Conservation (phyloP, 495 filamentous ascomycete genomes). For the Penicillium fimorum region DNA sequence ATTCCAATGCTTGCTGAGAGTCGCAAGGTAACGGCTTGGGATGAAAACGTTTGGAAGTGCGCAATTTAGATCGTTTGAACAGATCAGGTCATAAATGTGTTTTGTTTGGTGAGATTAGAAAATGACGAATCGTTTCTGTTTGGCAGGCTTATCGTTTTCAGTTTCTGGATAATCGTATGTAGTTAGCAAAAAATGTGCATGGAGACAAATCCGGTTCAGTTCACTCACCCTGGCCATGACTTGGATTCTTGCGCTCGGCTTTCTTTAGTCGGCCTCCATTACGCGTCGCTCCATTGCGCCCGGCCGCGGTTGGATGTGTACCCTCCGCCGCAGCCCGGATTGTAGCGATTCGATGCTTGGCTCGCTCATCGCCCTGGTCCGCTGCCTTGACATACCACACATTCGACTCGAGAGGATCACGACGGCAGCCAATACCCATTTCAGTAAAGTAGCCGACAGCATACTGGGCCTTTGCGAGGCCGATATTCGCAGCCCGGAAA, state of each 20-base stretch:
- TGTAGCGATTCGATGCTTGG: constrained; percentile 78
- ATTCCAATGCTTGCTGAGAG: neutral
- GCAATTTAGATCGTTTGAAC: neutral
- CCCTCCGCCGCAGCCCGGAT: constrained; percentile 86
- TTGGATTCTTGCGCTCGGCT: constrained; percentile 16
- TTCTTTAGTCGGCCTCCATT: constrained; percentile 12
- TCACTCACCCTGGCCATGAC: constrained; percentile 18
- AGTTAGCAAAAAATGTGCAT: neutral
- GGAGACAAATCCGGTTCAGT: neutral
- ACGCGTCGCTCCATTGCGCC: constrained; percentile 19
- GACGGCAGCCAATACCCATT: constrained; percentile 93
- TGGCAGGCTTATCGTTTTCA: constrained; percentile 23
- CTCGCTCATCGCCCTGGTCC: constrained; percentile 85
- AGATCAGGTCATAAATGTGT: neutral
- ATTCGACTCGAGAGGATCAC: constrained; percentile 91
- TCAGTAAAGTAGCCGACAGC: constrained; percentile 97
- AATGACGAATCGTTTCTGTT: constrained; percentile 37
- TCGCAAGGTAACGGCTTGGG: neutral
- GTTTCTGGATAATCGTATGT: neutral
- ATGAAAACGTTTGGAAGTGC: neutral
- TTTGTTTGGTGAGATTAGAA: constrained; percentile 19
- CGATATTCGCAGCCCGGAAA: constrained; percentile 79
- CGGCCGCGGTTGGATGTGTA: constrained; percentile 44
- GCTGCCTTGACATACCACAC: constrained; percentile 98
- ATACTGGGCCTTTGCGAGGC: constrained; percentile 89